A percentile compares a stretch with the other conserved stretches of the same genome.
phyloP scores from a whole-genome alignment of 2,329 filamentous ascomycete species.

The Stemphylium beticola region DNA sequence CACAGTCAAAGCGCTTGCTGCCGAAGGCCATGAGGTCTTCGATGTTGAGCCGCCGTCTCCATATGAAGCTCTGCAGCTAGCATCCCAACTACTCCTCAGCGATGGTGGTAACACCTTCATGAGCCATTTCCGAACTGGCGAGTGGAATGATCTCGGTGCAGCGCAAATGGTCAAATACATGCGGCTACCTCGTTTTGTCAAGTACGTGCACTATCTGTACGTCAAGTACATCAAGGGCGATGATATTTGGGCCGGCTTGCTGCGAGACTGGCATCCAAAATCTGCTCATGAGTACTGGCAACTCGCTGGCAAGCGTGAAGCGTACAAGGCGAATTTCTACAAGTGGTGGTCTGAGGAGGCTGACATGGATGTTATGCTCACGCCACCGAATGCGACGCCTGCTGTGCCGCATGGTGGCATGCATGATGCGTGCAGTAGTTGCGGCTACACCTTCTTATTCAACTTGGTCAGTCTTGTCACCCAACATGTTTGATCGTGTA shows the following conservation, averaged over 20 bases:
- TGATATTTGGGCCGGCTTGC: conserved; percentile 75
- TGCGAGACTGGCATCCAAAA: conserved; percentile 76
- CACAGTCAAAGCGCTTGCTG: conserved; percentile 70
- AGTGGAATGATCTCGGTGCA: conserved; percentile 80
- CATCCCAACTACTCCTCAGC: conserved; percentile 79
- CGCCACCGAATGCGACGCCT: conserved; percentile 87
- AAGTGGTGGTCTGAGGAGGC: conserved; percentile 77
- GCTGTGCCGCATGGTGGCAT: conserved; percentile 87
- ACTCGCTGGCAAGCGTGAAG: conserved; percentile 76
- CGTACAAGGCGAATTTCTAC: conserved; percentile 78
- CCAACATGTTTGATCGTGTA: not conserved
- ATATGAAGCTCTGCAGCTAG: conserved; percentile 77
- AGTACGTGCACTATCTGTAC: conserved; percentile 88
- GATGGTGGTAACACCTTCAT: conserved; percentile 84
- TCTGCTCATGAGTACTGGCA: conserved; percentile 81
- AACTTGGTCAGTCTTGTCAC: conserved; percentile 69
- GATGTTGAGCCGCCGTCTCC: conserved; percentile 70
- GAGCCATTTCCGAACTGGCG: conserved; percentile 75
- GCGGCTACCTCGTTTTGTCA: conserved; percentile 72
- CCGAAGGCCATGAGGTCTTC: conserved; percentile 76
- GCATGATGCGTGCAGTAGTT: conserved; percentile 82
- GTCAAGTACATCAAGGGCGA: conserved; percentile 84
- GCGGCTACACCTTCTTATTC: conserved; percentile 93
- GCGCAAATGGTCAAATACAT: conserved; percentile 77
- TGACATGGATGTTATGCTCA: conserved; percentile 77